A percentile compares a stretch with the other conserved stretches of the same genome.
phyloP scores from a whole-genome alignment of 805 yeast species.

The Brettanomyces naardenensis region DNA sequence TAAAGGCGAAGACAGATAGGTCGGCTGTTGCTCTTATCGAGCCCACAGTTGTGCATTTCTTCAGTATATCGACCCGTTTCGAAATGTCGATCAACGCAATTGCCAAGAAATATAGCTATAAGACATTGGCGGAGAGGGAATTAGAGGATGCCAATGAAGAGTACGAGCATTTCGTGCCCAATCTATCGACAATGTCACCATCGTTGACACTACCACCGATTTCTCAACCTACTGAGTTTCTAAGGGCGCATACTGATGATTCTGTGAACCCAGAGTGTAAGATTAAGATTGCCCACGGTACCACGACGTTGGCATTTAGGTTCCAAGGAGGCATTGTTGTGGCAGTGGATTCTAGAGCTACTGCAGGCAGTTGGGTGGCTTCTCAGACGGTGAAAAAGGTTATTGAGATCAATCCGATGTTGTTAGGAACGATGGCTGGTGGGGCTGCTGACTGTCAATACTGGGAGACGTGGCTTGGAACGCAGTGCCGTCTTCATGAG shows the following conservation, averaged over 20 bases:
- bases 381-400: conserved; percentile 97
- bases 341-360: conserved; percentile 97
- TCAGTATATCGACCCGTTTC: no score
- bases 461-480: conserved; percentile 99
- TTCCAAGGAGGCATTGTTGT: conserved; percentile 93
- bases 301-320: conserved; percentile 96
- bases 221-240: conserved; percentile 81
- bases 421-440: conserved; percentile 98
- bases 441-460: conserved; percentile 99
- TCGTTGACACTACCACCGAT: conserved; percentile 71
- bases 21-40: no score
- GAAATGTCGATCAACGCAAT: conserved; percentile 26
- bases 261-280: conserved; percentile 86
- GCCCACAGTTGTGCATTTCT: no score
- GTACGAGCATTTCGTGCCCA: conserved; percentile 11
- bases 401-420: conserved; percentile 89
- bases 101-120: conserved; percentile 20
- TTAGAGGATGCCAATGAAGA: conserved; percentile 14
- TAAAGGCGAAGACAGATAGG: no score
- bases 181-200: conserved; percentile 38
- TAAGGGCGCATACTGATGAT: conserved; percentile 98
- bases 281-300: conserved; percentile 96
- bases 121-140: conserved; percentile 18
- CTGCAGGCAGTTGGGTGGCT: conserved; percentile 97
- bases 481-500: conserved; percentile 93